These are phyloP conservation scores for Kodamaea derodonti DNA, from an alignment of 1,139 yeast species.

Conservation along the genomic window DNA sequence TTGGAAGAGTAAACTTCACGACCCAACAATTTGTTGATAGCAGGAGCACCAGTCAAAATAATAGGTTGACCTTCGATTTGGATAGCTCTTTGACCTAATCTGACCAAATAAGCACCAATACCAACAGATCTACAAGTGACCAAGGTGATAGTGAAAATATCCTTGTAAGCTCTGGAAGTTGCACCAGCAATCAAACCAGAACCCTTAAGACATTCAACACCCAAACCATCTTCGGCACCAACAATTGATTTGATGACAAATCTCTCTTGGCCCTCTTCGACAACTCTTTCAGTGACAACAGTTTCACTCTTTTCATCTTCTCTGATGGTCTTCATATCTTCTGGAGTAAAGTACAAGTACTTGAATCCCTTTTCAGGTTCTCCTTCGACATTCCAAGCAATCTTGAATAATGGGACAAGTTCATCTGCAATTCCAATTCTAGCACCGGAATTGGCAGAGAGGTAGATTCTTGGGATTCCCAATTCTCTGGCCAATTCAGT, in stretches of 20 bases:
- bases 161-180: conserved; percentile 95
- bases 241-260: conserved; percentile 77
- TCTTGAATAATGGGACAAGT: conserved; percentile 80
- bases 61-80: conserved; percentile 99
- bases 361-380: conserved; percentile 83
- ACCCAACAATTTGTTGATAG: conserved; percentile 92
- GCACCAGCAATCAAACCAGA: conserved; percentile 99
- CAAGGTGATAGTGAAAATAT: conserved; percentile 90
- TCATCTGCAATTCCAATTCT: conserved; percentile 98
- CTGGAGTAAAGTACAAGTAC: conserved; percentile 77
- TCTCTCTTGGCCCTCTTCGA: conserved; percentile 82
- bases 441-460: conserved; percentile 98
- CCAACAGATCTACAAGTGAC: conserved; percentile 99
- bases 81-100: conserved; percentile 97
- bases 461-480: conserved; percentile 92
- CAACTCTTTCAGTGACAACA: conserved; percentile 74
- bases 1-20: conserved; percentile 96
- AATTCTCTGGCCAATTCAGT: conserved; percentile 85
- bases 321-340: conserved; percentile 57
- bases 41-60: conserved; percentile 98
- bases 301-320: conserved; percentile 56
- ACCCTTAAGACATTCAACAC: conserved; percentile 97
- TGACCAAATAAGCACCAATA: conserved; percentile 97
- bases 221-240: conserved; percentile 94
- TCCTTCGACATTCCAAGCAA: conserved; percentile 82